These are phyloP conservation scores for Scedosporium aurantiacum DNA, from an alignment of 2,329 filamentous ascomycete genomes.

Conservation along the genomic window DNA sequence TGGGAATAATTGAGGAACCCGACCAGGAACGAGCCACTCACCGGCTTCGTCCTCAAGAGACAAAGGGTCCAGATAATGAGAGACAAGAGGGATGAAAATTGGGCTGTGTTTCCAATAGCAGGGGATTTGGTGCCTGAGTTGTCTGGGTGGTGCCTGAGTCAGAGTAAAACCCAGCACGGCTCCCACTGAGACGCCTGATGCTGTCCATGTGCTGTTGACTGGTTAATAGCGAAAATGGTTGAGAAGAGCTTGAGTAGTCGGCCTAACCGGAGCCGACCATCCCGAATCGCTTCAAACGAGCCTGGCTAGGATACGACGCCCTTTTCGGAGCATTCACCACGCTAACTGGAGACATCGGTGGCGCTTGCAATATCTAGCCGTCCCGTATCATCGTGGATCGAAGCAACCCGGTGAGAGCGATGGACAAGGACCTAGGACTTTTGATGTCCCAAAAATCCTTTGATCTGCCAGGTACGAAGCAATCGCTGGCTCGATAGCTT, in stretches of 20 bases:
- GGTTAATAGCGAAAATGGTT: too few relatives aligned
- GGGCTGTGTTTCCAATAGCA: too few relatives aligned
- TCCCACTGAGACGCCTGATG: not conserved
- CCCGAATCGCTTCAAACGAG: too few relatives aligned
- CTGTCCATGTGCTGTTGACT: too few relatives aligned
- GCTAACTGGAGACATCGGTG: not conserved
- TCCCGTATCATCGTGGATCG: not conserved
- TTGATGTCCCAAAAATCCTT: not conserved
- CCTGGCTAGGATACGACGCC: not conserved
- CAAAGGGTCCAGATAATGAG: not conserved
- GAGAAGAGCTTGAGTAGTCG: too few relatives aligned
- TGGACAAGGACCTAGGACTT: not conserved
- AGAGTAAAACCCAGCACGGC: not conserved
- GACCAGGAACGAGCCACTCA: not conserved
- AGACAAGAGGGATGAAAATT: not conserved
- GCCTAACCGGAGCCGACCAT: too few relatives aligned
- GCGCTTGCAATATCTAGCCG: slow-evolving; percentile 1
- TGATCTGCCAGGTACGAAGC: too few relatives aligned
- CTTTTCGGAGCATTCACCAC: not conserved
- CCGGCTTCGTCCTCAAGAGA: not conserved
- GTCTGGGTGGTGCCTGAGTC: not conserved
- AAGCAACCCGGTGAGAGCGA: not conserved
- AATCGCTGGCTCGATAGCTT: not conserved
- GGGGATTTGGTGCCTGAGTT: not conserved
- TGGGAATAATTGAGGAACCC: not conserved